Base-by-base conservation (phyloP, 2,329 filamentous ascomycete species). In the Exophiala lecanii-corni region DNA sequence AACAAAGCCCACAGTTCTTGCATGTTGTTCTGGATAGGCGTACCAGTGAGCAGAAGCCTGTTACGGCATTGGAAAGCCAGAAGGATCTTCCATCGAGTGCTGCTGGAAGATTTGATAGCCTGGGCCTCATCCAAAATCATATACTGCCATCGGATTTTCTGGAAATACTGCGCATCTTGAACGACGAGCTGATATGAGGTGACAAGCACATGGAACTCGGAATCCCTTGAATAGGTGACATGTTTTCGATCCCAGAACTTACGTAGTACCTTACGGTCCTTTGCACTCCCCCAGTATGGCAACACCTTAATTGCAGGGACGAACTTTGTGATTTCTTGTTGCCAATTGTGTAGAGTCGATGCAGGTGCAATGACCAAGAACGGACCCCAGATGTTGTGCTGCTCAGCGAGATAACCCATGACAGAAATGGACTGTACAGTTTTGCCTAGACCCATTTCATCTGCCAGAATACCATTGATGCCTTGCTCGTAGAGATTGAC, bases 241-340 rank as follows among this genome's bases (percentile, higher is more conserved):
- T 97, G 89, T 69, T 96, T 96, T 58, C 92, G 83, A 64, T 98
- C 92, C 92, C 92, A 98, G 69, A 97, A 97, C 68, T 97, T 98
- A 45, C 92, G 86, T 44, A 98, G 75, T 36, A 97, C 86, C 66
- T 98, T 98, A 57, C 92, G 82, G 61, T 98, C 92, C 49, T 84
- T 86, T 9, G 89, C 89, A 43, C 83, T 92, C 55, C 92, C 92
- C 92, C 92, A 98, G 71, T 98, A 98, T 2, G 92, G 92, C 25
- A 98, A 72, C 20, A 95, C 89, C 68, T 97, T 97, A 64, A 98
- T 81, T 45, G 87, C 81, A 1, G 92, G 92, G 2, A 98, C 89
- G 63, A 98, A 98, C 63, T 81, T 89, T 49, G 86, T 79, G 53
- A 98, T 95, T 71, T 98, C 92, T 64, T 98, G 92, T 65, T 98